Evolutionary conservation across 1,284 basidiomycete species (phyloP).

Genomic region (Ustilago loliicola): DNA sequence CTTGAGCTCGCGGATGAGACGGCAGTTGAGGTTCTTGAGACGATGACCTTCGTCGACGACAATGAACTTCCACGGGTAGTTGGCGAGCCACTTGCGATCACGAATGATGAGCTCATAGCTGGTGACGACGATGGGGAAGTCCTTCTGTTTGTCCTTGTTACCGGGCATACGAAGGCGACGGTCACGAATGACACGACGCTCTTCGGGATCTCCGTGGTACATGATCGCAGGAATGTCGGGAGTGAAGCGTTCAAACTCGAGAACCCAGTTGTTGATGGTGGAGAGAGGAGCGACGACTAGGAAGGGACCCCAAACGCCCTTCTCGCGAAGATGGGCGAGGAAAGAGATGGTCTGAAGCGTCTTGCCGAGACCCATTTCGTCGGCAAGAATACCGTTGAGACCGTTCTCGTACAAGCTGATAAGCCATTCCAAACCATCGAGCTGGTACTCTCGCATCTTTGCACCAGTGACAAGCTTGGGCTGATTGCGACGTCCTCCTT

Average conservation of each 20-base stretch:
- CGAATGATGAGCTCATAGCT: slow-evolving; percentile 92
- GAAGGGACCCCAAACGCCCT: slow-evolving; percentile 82
- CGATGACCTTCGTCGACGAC: slow-evolving; percentile 96
- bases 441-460: slow-evolving; percentile 87
- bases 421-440: slow-evolving; percentile 97
- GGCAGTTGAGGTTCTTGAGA: slow-evolving; percentile 91
- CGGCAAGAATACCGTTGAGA: slow-evolving; percentile 89
- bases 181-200: slow-evolving; percentile 80
- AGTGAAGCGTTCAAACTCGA: slow-evolving; percentile 84
- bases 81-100: slow-evolving; percentile 59
- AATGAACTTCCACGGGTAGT: slow-evolving; percentile 78
- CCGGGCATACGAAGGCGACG: slow-evolving; percentile 38
- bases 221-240: slow-evolving; percentile 81
- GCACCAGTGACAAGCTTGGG: slow-evolving; percentile 86
- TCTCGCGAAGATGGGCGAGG: slow-evolving; percentile 85
- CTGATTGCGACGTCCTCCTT: slow-evolving; percentile 72
- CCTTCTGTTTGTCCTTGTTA: slow-evolving; percentile 40
- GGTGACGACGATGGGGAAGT: slow-evolving; percentile 79
- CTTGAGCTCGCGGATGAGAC: slow-evolving; percentile 90
- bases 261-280: slow-evolving; percentile 90
- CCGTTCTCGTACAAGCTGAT: slow-evolving; percentile 91
- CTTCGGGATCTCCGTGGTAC: slow-evolving; percentile 86
- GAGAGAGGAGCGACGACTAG: slow-evolving; percentile 91
- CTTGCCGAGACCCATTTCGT: slow-evolving; percentile 92
- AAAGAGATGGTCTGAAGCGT: slow-evolving; percentile 94